phyloP scores from a whole-genome alignment of 2,329 filamentous ascomycete genomes.

The Geoglossum cookeanum region DNA sequence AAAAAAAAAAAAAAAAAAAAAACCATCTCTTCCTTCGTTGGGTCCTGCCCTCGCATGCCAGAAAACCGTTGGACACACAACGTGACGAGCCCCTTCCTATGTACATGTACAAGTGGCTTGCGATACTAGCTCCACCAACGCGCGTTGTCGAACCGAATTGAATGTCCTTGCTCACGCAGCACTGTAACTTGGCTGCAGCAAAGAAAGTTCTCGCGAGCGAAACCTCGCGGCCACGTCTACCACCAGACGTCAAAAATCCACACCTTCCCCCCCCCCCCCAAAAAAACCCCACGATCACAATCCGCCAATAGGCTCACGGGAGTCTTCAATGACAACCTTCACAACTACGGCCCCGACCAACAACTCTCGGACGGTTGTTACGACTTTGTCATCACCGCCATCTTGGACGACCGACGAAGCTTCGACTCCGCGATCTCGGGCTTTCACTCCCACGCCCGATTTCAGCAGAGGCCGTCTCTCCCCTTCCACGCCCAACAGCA shows the following conservation, averaged over 20 bases:
- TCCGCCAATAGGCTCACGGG: background rate
- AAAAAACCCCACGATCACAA: background rate
- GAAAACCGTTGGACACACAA: too few species aligned
- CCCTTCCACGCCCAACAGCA: background rate
- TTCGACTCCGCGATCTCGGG: background rate
- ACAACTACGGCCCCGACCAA: background rate
- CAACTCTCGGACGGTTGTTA: background rate
- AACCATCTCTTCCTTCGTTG: too few species aligned
- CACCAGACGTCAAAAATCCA: background rate
- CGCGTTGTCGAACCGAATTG: background rate
- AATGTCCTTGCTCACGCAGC: background rate
- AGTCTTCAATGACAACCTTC: constrained; percentile 1
- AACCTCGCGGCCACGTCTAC: background rate
- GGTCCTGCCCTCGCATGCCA: too few species aligned
- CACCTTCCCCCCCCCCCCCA: background rate
- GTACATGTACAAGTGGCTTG: too few species aligned
- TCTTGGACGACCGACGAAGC: background rate
- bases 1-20: too few species aligned
- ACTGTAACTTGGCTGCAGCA: background rate
- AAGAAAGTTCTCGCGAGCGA: background rate
- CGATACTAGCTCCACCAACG: background rate
- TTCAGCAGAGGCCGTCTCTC: background rate
- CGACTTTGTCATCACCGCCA: background rate
- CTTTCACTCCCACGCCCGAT: background rate
- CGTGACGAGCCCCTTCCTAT: too few species aligned